Evolutionary conservation across 2,329 filamentous ascomycete genomes (phyloP), one percentile per base, ranked within the genome.

Genomic region (Periconia digitata): DNA sequence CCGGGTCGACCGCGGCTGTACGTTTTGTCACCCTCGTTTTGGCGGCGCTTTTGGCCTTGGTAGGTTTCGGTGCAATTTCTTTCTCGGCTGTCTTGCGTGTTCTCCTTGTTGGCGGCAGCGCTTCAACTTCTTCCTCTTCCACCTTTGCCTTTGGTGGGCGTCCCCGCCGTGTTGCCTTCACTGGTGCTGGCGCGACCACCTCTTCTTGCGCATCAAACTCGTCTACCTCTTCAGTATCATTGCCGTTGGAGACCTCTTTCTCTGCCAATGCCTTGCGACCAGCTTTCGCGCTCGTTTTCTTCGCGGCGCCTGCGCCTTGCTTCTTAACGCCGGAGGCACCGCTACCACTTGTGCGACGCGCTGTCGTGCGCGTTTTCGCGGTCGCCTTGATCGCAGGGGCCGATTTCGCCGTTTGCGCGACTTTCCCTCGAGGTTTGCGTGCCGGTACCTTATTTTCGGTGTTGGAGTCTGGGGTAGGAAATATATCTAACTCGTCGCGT

Each of bases 111-210:
- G 61, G 64, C 27, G 54, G 57, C 3, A 56, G 46, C 40, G 54
- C 56, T 32, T 61, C 59, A 13, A 45, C 43, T n/a, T 39, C 40
- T 10, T 53, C 59, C 17, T 63, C 58, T 8, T 52, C 54, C 27
- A 47, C 51, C 41, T 73, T 94, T 29, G 80, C 79, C 20, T 82
- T 92, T 57, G 80, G 88, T 3, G 75, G 83, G 40, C 71, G 92
- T 21, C 62, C 58, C 38, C 58, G 55, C 40, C 58, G 60, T 34
- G 62, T 58, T 29, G 62, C 54, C 60, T 67, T 69, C 54, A 51
- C 34, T 59, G 55, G 59, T 35, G 54, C 50, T 8, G 57, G 56
- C 32, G 51, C 56, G 10, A 45, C 57, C 3, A 51, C 49, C 8
- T 44, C 46, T 1, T 59, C 56, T 8, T 66, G 60, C 6, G 59